Conservation (phyloP, 352 stramenopile genomes). For the Phytophthora nicotianae region DNA sequence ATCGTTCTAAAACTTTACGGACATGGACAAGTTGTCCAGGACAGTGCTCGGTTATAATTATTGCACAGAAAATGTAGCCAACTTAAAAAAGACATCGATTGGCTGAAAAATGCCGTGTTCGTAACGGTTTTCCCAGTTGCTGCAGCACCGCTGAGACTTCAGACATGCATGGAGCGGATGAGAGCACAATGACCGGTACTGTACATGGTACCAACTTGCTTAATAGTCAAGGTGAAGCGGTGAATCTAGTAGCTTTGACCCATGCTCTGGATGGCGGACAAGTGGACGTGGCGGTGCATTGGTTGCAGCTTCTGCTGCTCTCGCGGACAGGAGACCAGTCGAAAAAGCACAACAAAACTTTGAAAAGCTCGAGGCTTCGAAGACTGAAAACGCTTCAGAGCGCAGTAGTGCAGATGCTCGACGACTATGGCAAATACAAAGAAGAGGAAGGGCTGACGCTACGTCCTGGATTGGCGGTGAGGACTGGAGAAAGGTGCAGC, state of each 20-base stretch:
- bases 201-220: background rate
- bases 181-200: conserved; percentile 30
- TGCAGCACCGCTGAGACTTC: conserved; percentile 6
- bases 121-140: conserved; percentile 16
- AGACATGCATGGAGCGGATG: too few relatives aligned
- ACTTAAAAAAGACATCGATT: too few relatives aligned
- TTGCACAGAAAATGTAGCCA: too few relatives aligned
- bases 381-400: conserved; percentile 23
- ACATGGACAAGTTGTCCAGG: too few relatives aligned
- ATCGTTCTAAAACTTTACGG: too few relatives aligned
- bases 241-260: conserved; percentile 15
- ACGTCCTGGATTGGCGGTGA: conserved; percentile 21
- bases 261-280: conserved; percentile 38
- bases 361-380: conserved; percentile 6
- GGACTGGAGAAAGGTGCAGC: background rate
- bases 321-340: conserved; percentile 2
- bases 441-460: conserved; percentile 10
- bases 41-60: too few relatives aligned
- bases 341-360: background rate
- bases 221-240: background rate
- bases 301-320: conserved; percentile 43
- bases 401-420: conserved; percentile 23
- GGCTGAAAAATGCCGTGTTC: conserved; percentile 14
- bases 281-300: conserved; percentile 47
- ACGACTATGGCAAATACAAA: conserved; percentile 4